These are phyloP conservation scores for Ceratocystis huliohia DNA, from an alignment of 2,329 filamentous ascomycete genomes.

Conservation along the genomic window DNA sequence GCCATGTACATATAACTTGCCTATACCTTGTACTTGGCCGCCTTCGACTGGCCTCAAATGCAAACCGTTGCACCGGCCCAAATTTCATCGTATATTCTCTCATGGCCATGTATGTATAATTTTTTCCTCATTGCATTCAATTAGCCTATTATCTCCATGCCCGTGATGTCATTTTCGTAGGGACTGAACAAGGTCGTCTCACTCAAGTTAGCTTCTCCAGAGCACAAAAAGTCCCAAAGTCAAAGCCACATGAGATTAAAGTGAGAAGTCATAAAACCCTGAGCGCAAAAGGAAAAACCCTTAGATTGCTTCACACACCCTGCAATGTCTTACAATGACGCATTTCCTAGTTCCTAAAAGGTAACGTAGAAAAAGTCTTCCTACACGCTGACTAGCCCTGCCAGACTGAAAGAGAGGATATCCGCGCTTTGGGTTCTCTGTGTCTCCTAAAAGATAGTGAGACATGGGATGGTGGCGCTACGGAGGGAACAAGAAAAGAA, in stretches of 20 bases:
- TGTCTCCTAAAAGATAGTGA: neutral
- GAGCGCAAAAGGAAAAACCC: neutral
- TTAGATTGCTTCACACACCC: neutral
- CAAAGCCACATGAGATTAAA: neutral
- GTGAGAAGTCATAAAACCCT: neutral
- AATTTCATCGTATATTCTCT: neutral
- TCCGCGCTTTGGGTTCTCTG: neutral
- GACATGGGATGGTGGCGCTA: neutral
- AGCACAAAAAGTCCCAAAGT: no score
- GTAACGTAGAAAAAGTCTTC: neutral
- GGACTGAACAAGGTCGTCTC: neutral
- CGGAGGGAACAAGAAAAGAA: neutral
- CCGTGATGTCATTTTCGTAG: no score
- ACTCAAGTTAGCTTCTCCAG: no score
- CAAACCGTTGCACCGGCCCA: neutral
- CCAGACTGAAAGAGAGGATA: neutral
- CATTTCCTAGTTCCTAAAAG: neutral
- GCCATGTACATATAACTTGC: no score
- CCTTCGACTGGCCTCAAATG: neutral
- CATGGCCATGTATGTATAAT: neutral
- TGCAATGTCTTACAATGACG: constrained; percentile 7
- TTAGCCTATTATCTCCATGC: no score
- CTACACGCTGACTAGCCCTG: neutral
- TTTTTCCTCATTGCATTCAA: no score
- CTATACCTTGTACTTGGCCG: neutral